Percentiles rank a stretch among this genome's conserved stretches.
These are phyloP conservation scores for Pythium oligandrum DNA, from an alignment of 352 stramenopile genomes.

Conservation along the genomic window DNA sequence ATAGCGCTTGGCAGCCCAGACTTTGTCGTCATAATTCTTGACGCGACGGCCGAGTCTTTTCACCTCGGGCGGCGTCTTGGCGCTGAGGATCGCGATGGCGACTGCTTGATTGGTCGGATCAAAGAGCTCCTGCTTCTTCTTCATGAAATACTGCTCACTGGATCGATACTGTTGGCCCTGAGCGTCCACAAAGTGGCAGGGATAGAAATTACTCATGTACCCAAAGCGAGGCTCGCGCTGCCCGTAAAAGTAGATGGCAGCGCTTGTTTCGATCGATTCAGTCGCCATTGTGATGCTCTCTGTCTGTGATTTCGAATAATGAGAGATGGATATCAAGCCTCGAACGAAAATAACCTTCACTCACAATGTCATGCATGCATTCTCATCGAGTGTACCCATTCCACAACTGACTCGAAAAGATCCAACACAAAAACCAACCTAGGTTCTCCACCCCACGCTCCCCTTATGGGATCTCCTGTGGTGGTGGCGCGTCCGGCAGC, in stretches of 20 bases:
- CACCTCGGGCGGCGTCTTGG: conserved; percentile 35
- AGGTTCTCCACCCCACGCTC: too few species aligned
- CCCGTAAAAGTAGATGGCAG: conserved; percentile 55
- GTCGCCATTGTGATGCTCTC: not conserved
- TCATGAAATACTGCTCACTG: conserved; percentile 75
- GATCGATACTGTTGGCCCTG: conserved; percentile 38
- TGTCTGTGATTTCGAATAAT: conserved; percentile 2
- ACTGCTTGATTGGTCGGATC: conserved; percentile 35
- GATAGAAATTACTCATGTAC: conserved; percentile 61
- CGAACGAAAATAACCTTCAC: conserved; percentile 5
- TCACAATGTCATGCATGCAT: not conserved
- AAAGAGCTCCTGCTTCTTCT: conserved; percentile 65
- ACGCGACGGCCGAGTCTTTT: conserved; percentile 56
- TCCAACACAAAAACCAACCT: not conserved
- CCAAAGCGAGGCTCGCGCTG: conserved; percentile 31
- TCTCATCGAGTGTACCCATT: conserved; percentile 2
- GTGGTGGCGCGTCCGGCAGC: conserved; percentile 37
- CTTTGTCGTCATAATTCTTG: conserved; percentile 40
- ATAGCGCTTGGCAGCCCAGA: conserved; percentile 38
- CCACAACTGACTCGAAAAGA: not conserved
- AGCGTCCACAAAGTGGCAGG: conserved; percentile 39
- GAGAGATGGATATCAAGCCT: not conserved
- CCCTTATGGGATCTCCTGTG: conserved; percentile 44
- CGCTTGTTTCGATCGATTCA: conserved; percentile 14
- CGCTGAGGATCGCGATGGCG: conserved; percentile 38